Base-by-base conservation (phyloP, 1,139 yeast genomes). In the Pichia sp. region DNA sequence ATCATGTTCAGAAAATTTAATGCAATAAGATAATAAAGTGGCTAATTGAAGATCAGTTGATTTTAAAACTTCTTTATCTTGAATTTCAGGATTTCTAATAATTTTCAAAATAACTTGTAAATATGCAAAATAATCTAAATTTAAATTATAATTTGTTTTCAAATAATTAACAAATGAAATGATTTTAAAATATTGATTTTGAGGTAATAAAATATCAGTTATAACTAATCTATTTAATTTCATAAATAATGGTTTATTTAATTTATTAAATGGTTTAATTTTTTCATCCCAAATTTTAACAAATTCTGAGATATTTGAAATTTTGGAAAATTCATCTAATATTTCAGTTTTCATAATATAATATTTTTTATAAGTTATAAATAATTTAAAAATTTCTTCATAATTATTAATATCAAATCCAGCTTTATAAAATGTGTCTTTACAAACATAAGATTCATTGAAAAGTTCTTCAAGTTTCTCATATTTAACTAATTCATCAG, bases 121-220 rank as follows among this genome's bases (percentile, higher is more conserved):
- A 36, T 46, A 49, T 9, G 35, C 25, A 11, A 11, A 37, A 32
- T 45, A 51, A 30, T 34, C 27, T 9, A 53, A 29, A 37, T 49
- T 36, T 4, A 47, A 25, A 10, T 27, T 28, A 37, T 48, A 32
- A 2, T 18, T 35, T 3, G 41, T 28, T 29, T 47, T 39, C 2
- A 51, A 4, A 27, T 42, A 46, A n/a, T 45, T 31, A 9, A 48
- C 47, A 37, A 44, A 42, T 27, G 53, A 36, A 7, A 53, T 27
- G 10, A 50, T 39, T 28, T 49, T 42, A 25, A 43, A 34, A 30
- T 30, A 41, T 29, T 51, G 28, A 6, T 35, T 25, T 3, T 37
- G 25, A 25, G 37, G 31, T 25, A 46, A 18, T 5, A 50, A 41
- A 3, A 18, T 5, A 10, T 39, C 28, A 7, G 36, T 27, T 25